Evolutionary conservation across 192 early-diverging fungal species (phyloP), one percentile per base, ranked within the genome.

Genomic region (Diversispora epigaea): DNA sequence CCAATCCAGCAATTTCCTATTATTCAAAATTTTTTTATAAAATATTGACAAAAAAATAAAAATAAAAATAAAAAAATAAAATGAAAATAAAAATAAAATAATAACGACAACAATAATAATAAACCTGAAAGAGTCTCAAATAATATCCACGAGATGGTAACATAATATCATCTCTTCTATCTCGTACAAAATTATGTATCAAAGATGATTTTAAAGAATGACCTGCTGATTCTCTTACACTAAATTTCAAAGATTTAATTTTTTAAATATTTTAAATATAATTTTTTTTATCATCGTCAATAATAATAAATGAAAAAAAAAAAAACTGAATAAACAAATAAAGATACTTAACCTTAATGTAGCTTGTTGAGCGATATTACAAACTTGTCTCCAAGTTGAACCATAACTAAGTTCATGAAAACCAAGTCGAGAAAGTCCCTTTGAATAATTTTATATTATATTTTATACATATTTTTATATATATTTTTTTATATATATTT

Each of bases 181-280:
- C 97, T 55, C 82, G 76, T 0, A 85, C 75, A 74, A 88, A 87
- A 61, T 85, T 82, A 80, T 94, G 89, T 8, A 80, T 79, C 14
- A 97, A 47, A 0, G 93, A 84, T 5, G 93, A 91, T 79, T 99
- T 99, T 61, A 94, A 83, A 21, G 89, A 86, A 79, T 97, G 93
- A 14, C 93, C 95, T 12, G 90, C 93, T 25, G 92, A 90, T 60
- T 88, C 80, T 15, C 94, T 89, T 69, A 96, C 82, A 62, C 88
- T 89, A 74, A 6, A 64, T 61, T 39, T 17, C 68, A 46, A 60
- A 64, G 21, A 11, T 10, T 43, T n/a, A 19, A 10, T 71, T 32
- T 32, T 32, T 32, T 32, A 32, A 32, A 32, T 32, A 32, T 32
- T 32, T 32, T 32, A 32, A 32, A 32, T 32, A 32, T n/a, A n/a